These are phyloP conservation scores for Pestalotiopsis sp. DNA, from an alignment of 2,329 filamentous ascomycete genomes.

Conservation along the genomic window DNA sequence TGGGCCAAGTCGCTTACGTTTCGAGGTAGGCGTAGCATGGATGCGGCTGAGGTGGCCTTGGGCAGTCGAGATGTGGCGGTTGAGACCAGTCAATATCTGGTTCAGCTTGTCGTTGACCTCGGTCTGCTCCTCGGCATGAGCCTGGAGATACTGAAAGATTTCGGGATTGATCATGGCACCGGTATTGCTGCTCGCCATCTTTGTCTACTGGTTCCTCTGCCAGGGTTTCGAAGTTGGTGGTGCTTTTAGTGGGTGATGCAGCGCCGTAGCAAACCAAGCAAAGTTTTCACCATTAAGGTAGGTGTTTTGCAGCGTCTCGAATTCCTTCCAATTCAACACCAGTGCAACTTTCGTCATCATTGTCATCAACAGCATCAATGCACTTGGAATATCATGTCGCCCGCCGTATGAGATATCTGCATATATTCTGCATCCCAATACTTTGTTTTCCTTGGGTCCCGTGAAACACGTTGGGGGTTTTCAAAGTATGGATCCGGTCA, in stretches of 20 bases:
- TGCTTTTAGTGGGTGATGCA: neutral
- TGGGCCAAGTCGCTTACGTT: slow-evolving; percentile 41
- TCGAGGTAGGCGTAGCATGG: slow-evolving; percentile 77
- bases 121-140: slow-evolving; percentile 86
- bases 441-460: too few relatives aligned
- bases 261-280: neutral
- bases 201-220: neutral
- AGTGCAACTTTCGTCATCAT: neutral
- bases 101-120: slow-evolving; percentile 81
- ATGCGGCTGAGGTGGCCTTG: slow-evolving; percentile 86
- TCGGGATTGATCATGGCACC: slow-evolving; percentile 71
- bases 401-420: too few relatives aligned
- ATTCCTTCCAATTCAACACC: neutral
- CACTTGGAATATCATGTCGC: too few relatives aligned
- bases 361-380: neutral
- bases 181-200: slow-evolving; percentile 25
- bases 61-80: slow-evolving; percentile 79
- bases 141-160: slow-evolving; percentile 86
- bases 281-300: slow-evolving; percentile 7
- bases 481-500: too few relatives aligned
- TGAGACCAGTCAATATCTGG: slow-evolving; percentile 78
- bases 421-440: too few relatives aligned
- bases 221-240: neutral
- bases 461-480: too few relatives aligned
- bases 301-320: neutral